Evolutionary conservation across 208 protist genomes (phyloP).

Genomic region (Leishmania lainsoni): DNA sequence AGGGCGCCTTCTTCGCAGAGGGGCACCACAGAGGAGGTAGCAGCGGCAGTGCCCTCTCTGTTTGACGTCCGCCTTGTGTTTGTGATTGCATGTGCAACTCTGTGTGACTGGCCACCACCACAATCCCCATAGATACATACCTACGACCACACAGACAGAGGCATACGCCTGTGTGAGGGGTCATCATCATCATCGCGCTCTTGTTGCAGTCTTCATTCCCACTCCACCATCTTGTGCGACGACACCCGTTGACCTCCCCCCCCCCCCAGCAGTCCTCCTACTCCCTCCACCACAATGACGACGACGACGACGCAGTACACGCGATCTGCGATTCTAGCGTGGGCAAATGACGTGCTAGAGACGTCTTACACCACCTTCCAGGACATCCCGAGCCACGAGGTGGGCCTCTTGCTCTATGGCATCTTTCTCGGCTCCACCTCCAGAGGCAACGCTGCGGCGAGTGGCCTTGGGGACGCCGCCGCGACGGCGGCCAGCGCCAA

Average conservation of each 20-base stretch:
- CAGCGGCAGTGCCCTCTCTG: too few species aligned
- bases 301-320: slow-evolving; percentile 21
- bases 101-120: neutral
- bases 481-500: too few species aligned
- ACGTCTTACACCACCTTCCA: slow-evolving; percentile 44
- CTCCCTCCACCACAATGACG: neutral
- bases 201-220: neutral
- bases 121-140: neutral
- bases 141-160: too few species aligned
- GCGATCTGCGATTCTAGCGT: slow-evolving; percentile 60
- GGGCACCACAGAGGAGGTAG: too few species aligned
- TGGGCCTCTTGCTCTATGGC: slow-evolving; percentile 75
- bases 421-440: slow-evolving; percentile 31
- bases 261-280: neutral
- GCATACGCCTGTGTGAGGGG: too few species aligned
- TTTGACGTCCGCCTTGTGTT: neutral
- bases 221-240: neutral
- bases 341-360: slow-evolving; percentile 56
- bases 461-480: neutral
- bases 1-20: too few species aligned
- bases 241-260: neutral
- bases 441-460: neutral
- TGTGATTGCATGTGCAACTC: neutral
- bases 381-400: slow-evolving; percentile 59
- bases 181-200: neutral